Conservation (phyloP, 176 grass and related monocot genomes). For the Calamus simplicifolius region DNA sequence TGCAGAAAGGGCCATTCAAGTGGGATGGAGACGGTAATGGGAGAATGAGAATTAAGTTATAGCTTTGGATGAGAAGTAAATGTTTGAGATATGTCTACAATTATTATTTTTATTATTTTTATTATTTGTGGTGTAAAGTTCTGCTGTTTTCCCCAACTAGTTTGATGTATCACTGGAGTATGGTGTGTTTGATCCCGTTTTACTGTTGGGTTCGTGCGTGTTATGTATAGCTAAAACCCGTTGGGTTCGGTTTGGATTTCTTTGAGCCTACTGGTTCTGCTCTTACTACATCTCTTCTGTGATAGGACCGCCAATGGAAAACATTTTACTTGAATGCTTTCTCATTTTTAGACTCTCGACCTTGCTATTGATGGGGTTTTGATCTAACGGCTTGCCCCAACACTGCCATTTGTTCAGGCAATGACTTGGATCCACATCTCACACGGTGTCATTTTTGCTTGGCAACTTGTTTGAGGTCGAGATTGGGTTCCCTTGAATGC, state of each 20-base stretch:
- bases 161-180: slow-evolving; percentile 24
- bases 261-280: slow-evolving; percentile 1
- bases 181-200: slow-evolving; percentile 32
- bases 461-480: no score
- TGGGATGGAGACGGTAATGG: slow-evolving; percentile 33
- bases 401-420: no score
- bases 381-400: no score
- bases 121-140: slow-evolving; percentile 43
- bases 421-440: no score
- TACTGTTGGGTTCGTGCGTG: slow-evolving; percentile 22
- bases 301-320: no score
- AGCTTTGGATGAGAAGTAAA: slow-evolving; percentile 5
- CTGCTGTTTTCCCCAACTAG: slow-evolving; percentile 1
- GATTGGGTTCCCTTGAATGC: no score
- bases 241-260: slow-evolving; percentile 21
- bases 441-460: no score
- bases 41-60: background rate
- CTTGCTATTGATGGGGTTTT: no score
- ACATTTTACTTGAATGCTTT: no score
- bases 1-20: slow-evolving; percentile 34
- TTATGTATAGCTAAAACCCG: slow-evolving; percentile 41
- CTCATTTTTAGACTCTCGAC: no score
- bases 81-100: slow-evolving; percentile 20
- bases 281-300: no score
- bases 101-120: no score